Percentiles rank a stretch among this genome's conserved stretches.
phyloP scores from a whole-genome alignment of 106 monocot species.

The Agapanthus africanus region DNA sequence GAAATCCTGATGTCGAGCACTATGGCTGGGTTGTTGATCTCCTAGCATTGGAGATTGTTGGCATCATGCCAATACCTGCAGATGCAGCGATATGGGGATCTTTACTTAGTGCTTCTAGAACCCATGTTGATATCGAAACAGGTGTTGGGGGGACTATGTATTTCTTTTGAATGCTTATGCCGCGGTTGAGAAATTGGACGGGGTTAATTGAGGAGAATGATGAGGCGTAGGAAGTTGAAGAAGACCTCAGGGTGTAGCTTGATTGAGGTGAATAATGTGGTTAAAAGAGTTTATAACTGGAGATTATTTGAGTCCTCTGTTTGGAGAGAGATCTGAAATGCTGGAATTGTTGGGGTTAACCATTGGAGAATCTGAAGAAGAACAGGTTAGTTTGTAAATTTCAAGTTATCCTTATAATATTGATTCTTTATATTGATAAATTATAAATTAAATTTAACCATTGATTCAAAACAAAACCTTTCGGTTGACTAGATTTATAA shows the following conservation, averaged over 20 bases:
- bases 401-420: neutral
- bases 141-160: conserved; percentile 56
- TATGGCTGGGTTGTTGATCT: conserved; percentile 78
- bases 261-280: conserved; percentile 51
- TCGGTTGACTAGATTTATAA: too few species aligned
- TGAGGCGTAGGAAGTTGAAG: conserved; percentile 40
- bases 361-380: conserved; percentile 1
- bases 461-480: too few species aligned
- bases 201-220: conserved; percentile 45
- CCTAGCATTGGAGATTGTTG: conserved; percentile 40
- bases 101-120: conserved; percentile 43
- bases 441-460: too few species aligned
- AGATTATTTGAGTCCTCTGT: conserved; percentile 14
- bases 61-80: conserved; percentile 36
- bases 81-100: conserved; percentile 78
- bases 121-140: conserved; percentile 27
- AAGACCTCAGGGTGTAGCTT: conserved; percentile 73
- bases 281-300: conserved; percentile 61
- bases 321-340: conserved; percentile 24
- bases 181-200: conserved; percentile 48
- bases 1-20: conserved; percentile 52
- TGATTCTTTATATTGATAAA: too few species aligned
- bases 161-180: conserved; percentile 59
- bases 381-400: neutral
- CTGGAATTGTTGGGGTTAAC: conserved; percentile 28